A percentile compares a stretch with the other conserved stretches of the same genome.
phyloP scores from a whole-genome alignment of 2,329 filamentous ascomycete species.

The Claviceps purpurea region DNA sequence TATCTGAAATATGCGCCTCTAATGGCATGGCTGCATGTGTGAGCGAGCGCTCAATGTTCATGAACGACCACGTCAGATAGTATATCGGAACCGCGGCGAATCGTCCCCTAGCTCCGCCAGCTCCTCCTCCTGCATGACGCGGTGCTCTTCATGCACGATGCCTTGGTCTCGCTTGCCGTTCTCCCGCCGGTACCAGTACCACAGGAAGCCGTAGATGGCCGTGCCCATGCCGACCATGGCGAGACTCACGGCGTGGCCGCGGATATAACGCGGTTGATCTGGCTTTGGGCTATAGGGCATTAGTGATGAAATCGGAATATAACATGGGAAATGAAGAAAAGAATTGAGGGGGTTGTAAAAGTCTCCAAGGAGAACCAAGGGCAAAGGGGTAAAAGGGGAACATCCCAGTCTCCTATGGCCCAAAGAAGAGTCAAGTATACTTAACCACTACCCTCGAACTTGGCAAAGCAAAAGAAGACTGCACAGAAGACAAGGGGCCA shows the following conservation, averaged over 20 bases:
- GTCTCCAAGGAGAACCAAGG: too few relatives aligned
- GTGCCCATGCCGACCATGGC: constrained; percentile 42
- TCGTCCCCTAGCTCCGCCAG: constrained; percentile 38
- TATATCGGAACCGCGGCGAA: constrained; percentile 35
- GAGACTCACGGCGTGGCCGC: constrained; percentile 48
- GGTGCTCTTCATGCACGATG: constrained; percentile 23
- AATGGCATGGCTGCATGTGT: too few relatives aligned
- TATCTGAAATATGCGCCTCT: too few relatives aligned
- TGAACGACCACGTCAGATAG: constrained; percentile 14
- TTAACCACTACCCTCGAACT: too few relatives aligned
- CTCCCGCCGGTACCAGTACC: constrained; percentile 33
- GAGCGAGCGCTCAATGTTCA: too few relatives aligned
- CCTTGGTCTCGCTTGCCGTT: constrained; percentile 33
- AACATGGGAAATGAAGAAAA: not conserved
- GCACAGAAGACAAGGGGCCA: not conserved
- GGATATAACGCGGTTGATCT: constrained; percentile 44
- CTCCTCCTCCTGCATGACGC: constrained; percentile 30
- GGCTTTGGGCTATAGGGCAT: constrained; percentile 22
- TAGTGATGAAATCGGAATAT: not conserved
- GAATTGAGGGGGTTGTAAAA: too few relatives aligned
- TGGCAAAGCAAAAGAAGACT: too few relatives aligned
- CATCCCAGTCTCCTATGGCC: too few relatives aligned
- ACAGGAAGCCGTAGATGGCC: constrained; percentile 39
- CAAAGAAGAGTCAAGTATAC: too few relatives aligned
- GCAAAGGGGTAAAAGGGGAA: too few relatives aligned